phyloP scores from a whole-genome alignment of 345 rosid species.

The Lepidium didymum region DNA sequence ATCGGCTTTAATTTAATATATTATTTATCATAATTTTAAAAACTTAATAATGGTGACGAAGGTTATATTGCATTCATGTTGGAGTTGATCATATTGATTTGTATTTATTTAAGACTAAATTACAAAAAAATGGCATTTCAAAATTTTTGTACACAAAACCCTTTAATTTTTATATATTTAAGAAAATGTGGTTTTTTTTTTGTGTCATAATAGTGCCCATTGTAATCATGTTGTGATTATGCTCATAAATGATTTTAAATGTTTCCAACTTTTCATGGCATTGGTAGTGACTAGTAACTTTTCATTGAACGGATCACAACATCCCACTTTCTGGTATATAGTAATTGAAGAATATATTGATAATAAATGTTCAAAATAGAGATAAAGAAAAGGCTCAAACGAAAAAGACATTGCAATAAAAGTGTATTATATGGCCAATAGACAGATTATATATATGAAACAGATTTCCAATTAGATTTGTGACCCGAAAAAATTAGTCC shows the following conservation, averaged over 20 bases:
- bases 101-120: too few species aligned
- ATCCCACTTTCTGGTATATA: neutral
- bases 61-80: too few species aligned
- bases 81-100: too few species aligned
- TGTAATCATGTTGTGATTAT: neutral
- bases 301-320: conserved; percentile 17
- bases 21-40: too few species aligned
- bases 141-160: too few species aligned
- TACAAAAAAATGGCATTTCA: too few species aligned
- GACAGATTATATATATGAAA: neutral
- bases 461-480: neutral
- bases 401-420: conserved; percentile 4
- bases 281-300: neutral
- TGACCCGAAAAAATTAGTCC: conserved; percentile 4
- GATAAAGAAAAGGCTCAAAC: neutral
- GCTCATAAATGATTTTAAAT: neutral
- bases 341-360: neutral
- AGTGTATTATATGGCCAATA: conserved; percentile 11
- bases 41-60: too few species aligned
- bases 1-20: too few species aligned
- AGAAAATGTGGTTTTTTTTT: too few species aligned
- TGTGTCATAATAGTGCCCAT: neutral
- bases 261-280: neutral
- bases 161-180: too few species aligned
- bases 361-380: neutral